A percentile compares a stretch with the other conserved stretches of the same genome.
Evolutionary conservation across 2,329 filamentous ascomycete genomes (phyloP).

Genomic region (Colletotrichum costaricense): DNA sequence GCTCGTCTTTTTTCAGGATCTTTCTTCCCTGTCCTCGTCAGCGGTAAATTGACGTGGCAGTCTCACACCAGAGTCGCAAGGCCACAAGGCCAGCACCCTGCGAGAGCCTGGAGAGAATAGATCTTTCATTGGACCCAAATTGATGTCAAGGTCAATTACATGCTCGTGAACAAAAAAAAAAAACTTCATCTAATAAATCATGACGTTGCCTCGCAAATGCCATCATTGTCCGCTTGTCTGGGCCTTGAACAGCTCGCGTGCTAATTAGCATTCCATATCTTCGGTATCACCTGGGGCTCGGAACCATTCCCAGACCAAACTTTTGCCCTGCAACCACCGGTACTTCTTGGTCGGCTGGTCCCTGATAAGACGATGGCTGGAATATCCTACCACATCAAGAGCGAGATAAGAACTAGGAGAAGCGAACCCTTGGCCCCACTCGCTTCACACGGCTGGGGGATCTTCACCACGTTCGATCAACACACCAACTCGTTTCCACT

Average conservation of each 20-base stretch:
- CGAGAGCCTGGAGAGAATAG: neutral
- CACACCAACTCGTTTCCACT: constrained; percentile 16
- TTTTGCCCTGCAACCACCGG: constrained; percentile 10
- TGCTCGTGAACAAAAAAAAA: neutral
- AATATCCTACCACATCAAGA: neutral
- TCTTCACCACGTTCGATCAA: constrained; percentile 1
- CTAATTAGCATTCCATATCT: neutral
- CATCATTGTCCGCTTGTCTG: neutral
- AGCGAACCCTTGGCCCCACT: constrained; percentile 16
- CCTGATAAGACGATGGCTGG: constrained; percentile 14
- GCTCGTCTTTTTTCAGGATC: neutral
- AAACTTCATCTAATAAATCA: neutral
- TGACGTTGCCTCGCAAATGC: neutral
- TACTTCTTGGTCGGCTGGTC: neutral
- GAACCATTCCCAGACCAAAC: neutral
- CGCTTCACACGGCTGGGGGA: constrained; percentile 16
- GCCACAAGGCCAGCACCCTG: neutral
- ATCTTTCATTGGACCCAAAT: neutral
- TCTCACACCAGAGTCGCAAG: neutral
- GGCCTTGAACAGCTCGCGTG: neutral
- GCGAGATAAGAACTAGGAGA: constrained; percentile 18
- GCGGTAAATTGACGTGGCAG: neutral
- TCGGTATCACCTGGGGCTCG: neutral
- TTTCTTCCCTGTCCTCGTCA: neutral
- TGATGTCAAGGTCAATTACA: constrained; percentile 3